These are phyloP conservation scores for Cercospora beticola DNA, from an alignment of 2,329 filamentous ascomycete species.

Conservation along the genomic window DNA sequence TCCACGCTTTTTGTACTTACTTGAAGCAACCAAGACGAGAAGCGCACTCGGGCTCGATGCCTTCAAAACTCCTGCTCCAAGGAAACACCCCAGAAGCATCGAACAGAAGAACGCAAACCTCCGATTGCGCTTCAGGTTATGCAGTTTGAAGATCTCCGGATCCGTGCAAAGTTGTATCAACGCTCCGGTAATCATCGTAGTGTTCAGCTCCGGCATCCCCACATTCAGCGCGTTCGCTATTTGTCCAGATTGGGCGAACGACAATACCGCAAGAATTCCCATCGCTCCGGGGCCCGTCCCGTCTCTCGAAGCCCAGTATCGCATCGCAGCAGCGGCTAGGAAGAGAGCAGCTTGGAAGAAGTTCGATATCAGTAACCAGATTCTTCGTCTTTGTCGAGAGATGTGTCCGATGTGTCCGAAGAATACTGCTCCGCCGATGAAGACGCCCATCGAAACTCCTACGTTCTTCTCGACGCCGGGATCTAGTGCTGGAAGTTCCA, in stretches of 20 bases:
- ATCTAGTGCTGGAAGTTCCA: slow-evolving; percentile 19
- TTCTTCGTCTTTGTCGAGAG: slow-evolving; percentile 27
- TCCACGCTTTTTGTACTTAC: background rate
- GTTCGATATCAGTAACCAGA: slow-evolving; percentile 31
- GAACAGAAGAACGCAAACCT: slow-evolving; percentile 26
- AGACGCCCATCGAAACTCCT: slow-evolving; percentile 27
- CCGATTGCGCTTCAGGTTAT: slow-evolving; percentile 29
- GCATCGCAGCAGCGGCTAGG: slow-evolving; percentile 28
- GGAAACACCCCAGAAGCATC: slow-evolving; percentile 31
- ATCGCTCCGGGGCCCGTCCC: slow-evolving; percentile 22
- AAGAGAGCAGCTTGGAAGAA: slow-evolving; percentile 29
- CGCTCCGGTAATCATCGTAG: slow-evolving; percentile 36
- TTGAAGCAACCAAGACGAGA: slow-evolving; percentile 25
- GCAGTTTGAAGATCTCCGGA: slow-evolving; percentile 23
- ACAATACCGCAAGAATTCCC: slow-evolving; percentile 26
- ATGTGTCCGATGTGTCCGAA: slow-evolving; percentile 33
- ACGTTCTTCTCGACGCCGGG: slow-evolving; percentile 28
- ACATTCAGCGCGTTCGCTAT: slow-evolving; percentile 31
- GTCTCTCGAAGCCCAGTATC: slow-evolving; percentile 21
- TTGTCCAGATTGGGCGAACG: slow-evolving; percentile 29
- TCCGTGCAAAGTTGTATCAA: slow-evolving; percentile 32
- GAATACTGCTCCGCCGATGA: slow-evolving; percentile 29
- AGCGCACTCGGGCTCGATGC: slow-evolving; percentile 22
- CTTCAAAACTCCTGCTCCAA: slow-evolving; percentile 27
- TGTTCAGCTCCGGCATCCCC: slow-evolving; percentile 34